These are phyloP conservation scores for Cercospora sp. DNA, from an alignment of 2,329 filamentous ascomycete genomes.

Conservation along the genomic window DNA sequence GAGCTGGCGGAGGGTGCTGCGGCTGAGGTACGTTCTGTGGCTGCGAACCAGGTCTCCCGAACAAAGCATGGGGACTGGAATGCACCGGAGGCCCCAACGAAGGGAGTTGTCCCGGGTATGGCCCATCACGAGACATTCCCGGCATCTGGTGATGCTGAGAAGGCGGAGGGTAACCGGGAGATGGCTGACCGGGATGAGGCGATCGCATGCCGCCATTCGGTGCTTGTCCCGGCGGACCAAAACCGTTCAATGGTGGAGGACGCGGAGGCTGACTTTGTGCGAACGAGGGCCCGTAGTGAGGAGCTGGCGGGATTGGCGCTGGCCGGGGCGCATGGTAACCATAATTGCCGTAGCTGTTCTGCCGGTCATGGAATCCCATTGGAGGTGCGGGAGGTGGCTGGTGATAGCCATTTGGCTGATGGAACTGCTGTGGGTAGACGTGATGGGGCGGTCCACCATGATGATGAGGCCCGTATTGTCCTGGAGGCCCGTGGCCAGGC, in stretches of 20 bases:
- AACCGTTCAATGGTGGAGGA: conserved; percentile 23
- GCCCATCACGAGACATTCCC: conserved; percentile 11
- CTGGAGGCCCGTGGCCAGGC: conserved; percentile 21
- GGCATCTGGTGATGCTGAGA: conserved; percentile 24
- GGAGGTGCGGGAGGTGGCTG: conserved; percentile 16
- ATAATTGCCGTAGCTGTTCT: conserved; percentile 25
- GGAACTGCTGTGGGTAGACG: conserved; percentile 30
- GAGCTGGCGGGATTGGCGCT: conserved; percentile 21
- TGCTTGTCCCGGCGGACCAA: conserved; percentile 31
- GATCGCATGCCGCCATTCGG: conserved; percentile 42
- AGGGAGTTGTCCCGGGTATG: conserved; percentile 17
- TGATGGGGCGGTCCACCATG: conserved; percentile 26
- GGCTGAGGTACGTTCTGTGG: conserved; percentile 17
- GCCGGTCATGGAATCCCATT: conserved; percentile 28
- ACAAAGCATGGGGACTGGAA: conserved; percentile 19
- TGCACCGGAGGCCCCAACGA: conserved; percentile 20
- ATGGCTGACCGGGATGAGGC: conserved; percentile 38
- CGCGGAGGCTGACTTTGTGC: conserved; percentile 18
- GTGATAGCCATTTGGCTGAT: conserved; percentile 32
- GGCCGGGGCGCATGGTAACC: conserved; percentile 23
- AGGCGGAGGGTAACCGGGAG: conserved; percentile 23
- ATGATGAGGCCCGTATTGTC: conserved; percentile 11
- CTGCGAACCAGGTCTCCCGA: conserved; percentile 22
- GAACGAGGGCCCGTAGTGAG: conserved; percentile 18
- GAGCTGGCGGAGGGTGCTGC: conserved; percentile 20